A percentile compares a stretch with the other conserved stretches of the same genome.
Conservation (phyloP, 164 flowering plant genomes). For the Magnolia officinalis region DNA sequence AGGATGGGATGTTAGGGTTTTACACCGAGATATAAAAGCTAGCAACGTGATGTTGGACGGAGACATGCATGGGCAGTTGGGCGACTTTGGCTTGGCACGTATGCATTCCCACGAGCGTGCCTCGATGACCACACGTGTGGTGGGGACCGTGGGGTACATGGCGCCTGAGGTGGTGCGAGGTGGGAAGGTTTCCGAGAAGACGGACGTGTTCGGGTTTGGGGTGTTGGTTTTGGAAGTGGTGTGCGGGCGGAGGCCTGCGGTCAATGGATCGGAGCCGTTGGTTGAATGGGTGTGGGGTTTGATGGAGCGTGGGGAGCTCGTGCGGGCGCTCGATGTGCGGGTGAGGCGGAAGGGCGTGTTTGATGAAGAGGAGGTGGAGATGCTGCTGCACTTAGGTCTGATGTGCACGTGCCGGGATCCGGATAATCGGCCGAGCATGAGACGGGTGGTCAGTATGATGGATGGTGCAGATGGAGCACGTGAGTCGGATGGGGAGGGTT, state of each 20-base stretch:
- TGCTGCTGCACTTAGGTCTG: conserved; percentile 37
- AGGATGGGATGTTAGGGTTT: conserved; percentile 47
- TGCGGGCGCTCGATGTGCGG: conserved; percentile 30
- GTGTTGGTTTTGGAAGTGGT: conserved; percentile 40
- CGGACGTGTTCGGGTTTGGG: conserved; percentile 51
- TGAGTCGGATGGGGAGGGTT: conserved; percentile 19
- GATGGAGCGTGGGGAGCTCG: conserved; percentile 29
- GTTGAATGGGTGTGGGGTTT: conserved; percentile 40
- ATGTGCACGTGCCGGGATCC: conserved; percentile 38
- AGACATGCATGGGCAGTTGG: conserved; percentile 42
- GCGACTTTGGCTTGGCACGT: conserved; percentile 48
- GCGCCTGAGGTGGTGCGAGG: conserved; percentile 47
- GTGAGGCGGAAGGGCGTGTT: conserved; percentile 21
- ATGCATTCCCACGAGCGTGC: conserved; percentile 27
- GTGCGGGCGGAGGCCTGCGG: conserved; percentile 40
- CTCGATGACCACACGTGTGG: conserved; percentile 31
- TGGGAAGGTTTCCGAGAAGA: conserved; percentile 35
- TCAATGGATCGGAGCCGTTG: conserved; percentile 32
- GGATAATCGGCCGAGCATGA: conserved; percentile 34
- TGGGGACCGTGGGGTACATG: conserved; percentile 52
- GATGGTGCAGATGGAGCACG: conserved; percentile 17
- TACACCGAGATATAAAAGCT: conserved; percentile 53
- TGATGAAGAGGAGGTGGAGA: conserved; percentile 26
- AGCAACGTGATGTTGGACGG: conserved; percentile 51
- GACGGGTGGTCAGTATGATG: conserved; percentile 35